Conservation (phyloP, 2,329 filamentous ascomycete species). For the Purpureocillium lavendulum region DNA sequence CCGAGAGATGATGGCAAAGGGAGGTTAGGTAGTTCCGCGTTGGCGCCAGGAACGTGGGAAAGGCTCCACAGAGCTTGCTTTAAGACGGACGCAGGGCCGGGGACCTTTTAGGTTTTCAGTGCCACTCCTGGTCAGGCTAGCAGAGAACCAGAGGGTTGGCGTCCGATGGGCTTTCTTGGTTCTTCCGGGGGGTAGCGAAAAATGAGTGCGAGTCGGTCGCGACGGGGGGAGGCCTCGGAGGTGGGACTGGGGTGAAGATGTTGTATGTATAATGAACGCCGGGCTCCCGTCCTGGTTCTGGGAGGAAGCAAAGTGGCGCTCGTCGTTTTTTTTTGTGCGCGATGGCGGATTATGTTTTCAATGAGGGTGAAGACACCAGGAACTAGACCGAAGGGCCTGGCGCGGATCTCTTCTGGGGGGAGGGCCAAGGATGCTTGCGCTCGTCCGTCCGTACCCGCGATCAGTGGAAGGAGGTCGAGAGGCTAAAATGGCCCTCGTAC, state of each 20-base stretch:
- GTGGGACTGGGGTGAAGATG: neutral
- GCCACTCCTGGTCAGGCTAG: constrained; percentile 19
- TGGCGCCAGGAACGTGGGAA: constrained; percentile 25
- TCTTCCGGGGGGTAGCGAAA: too few relatives aligned
- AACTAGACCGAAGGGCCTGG: constrained; percentile 8
- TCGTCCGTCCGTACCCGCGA: constrained; percentile 9
- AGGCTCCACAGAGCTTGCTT: constrained; percentile 19
- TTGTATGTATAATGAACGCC: constrained; percentile 15
- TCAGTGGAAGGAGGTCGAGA: constrained; percentile 12
- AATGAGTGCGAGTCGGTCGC: too few relatives aligned
- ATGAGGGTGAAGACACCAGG: constrained; percentile 4
- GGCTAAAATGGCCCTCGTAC: constrained; percentile 16
- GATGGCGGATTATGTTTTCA: constrained; percentile 5
- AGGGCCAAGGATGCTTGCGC: constrained; percentile 13
- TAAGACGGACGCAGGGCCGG: constrained; percentile 19
- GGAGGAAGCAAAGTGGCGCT: constrained; percentile 11
- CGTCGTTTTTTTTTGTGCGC: constrained; percentile 2
- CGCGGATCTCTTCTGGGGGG: constrained; percentile 13
- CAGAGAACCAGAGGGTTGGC: too few relatives aligned
- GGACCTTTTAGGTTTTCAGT: constrained; percentile 16
- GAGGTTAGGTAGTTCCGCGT: constrained; percentile 22
- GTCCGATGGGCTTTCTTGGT: too few relatives aligned
- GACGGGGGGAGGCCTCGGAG: too few relatives aligned
- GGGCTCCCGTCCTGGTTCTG: too few relatives aligned
- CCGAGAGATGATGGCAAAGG: constrained; percentile 13